Conservation (phyloP, 495 filamentous ascomycete genomes). For the Endocarpon pusillum region DNA sequence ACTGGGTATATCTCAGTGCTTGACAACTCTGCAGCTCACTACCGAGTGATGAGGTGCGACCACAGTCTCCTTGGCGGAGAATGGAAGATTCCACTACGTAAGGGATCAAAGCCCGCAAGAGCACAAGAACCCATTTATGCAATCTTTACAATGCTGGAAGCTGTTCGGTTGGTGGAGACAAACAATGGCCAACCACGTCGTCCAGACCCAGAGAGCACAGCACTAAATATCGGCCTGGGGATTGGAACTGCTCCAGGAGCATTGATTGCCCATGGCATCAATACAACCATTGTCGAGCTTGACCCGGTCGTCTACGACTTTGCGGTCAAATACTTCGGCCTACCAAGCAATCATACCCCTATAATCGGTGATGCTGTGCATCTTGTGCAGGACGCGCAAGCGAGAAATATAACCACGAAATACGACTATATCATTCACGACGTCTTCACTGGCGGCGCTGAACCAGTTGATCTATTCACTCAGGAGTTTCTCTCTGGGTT, state of each 20-base stretch:
- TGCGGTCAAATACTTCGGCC: conserved; percentile 64
- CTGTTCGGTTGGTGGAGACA: conserved; percentile 60
- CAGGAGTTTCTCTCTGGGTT: conserved; percentile 59
- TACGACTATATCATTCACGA: conserved; percentile 95
- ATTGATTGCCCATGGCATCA: conserved; percentile 70
- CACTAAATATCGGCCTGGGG: conserved; percentile 84
- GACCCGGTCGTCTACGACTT: conserved; percentile 78
- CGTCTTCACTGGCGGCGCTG: conserved; percentile 94
- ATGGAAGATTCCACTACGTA: conserved; percentile 47
- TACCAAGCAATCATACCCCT: conserved; percentile 60
- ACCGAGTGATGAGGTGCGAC: conserved; percentile 77
- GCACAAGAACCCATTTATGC: conserved; percentile 78
- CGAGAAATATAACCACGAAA: conserved; percentile 24
- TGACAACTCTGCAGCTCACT: conserved; percentile 50
- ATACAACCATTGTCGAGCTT: conserved; percentile 85
- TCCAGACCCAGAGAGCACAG: conserved; percentile 50
- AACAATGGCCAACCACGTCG: conserved; percentile 22
- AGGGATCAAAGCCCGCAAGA: too few species aligned
- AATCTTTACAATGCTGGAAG: conserved; percentile 83
- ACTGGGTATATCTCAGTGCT: conserved; percentile 90
- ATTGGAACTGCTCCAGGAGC: conserved; percentile 82
- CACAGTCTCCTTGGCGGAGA: conserved; percentile 92
- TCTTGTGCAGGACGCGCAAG: conserved; percentile 42
- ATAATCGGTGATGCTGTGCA: conserved; percentile 66
- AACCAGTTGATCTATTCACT: conserved; percentile 78